Evolutionary conservation across 148 eudicot species (phyloP).

Genomic region (Rhododendron simsii): DNA sequence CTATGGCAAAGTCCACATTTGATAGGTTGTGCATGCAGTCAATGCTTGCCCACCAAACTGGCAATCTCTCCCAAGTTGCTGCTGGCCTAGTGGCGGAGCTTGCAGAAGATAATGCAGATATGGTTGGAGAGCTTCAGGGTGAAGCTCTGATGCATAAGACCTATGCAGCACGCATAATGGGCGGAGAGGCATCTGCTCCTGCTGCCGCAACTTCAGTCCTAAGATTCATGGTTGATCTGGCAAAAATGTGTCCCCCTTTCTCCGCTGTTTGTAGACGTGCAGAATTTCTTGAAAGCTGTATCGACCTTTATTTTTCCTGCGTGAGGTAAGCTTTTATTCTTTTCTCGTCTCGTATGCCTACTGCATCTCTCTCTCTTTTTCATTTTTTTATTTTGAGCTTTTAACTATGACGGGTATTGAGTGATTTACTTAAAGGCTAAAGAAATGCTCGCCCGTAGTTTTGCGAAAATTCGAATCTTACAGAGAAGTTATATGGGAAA

Average conservation of each 20-base stretch:
- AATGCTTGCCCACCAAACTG: slow-evolving; percentile 77
- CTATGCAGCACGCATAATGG: slow-evolving; percentile 96
- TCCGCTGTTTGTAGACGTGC: slow-evolving; percentile 82
- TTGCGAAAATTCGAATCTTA: neutral
- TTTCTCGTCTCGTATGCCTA: neutral
- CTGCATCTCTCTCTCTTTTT: neutral
- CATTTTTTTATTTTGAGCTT: neutral
- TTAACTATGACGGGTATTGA: neutral
- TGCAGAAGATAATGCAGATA: slow-evolving; percentile 73
- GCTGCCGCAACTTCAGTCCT: slow-evolving; percentile 95
- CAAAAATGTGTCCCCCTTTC: slow-evolving; percentile 86
- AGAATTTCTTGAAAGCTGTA: slow-evolving; percentile 88
- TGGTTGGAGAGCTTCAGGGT: slow-evolving; percentile 96
- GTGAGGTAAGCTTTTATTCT: slow-evolving; percentile 53
- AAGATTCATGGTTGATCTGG: slow-evolving; percentile 97
- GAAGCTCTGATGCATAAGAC: slow-evolving; percentile 99
- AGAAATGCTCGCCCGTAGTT: neutral
- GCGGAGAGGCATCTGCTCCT: slow-evolving; percentile 99
- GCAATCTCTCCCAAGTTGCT: slow-evolving; percentile 79
- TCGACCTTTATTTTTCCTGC: slow-evolving; percentile 92
- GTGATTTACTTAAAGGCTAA: neutral
- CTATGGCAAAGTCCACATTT: slow-evolving; percentile 91
- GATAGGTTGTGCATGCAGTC: slow-evolving; percentile 77
- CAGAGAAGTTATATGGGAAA: neutral
- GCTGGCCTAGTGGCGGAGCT: slow-evolving; percentile 84